Evolutionary conservation across 306 rosid genomes (phyloP).

Genomic region (Geum urbanum): DNA sequence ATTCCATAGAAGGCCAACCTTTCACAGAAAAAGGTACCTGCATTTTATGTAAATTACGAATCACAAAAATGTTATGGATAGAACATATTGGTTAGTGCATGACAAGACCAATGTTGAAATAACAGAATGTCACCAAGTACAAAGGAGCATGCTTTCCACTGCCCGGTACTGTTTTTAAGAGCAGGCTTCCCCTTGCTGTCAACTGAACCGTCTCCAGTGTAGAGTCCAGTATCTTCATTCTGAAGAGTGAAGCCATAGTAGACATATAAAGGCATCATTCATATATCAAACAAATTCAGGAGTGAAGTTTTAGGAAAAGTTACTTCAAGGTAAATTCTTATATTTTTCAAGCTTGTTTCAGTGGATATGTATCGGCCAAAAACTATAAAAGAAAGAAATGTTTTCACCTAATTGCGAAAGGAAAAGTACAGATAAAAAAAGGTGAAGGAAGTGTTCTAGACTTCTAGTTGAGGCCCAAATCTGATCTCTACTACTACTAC

Average conservation of each 20-base stretch:
- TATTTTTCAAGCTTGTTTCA: no score
- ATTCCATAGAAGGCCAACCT: slow-evolving; percentile 24
- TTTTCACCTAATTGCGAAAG: no score
- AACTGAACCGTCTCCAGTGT: slow-evolving; percentile 69
- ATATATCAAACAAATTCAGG: not conserved
- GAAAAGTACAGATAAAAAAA: not conserved
- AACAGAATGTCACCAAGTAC: slow-evolving; percentile 44
- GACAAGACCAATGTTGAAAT: no score
- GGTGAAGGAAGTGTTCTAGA: no score
- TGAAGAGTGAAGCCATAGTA: slow-evolving; percentile 24
- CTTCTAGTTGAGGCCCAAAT: not conserved
- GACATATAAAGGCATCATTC: slow-evolving; percentile 16
- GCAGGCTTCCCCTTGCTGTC: slow-evolving; percentile 65
- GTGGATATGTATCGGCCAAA: no score
- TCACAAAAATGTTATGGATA: no score
- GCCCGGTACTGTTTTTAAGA: slow-evolving; percentile 52
- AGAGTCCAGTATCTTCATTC: slow-evolving; percentile 38
- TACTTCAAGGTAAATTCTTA: not conserved
- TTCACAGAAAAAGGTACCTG: slow-evolving; percentile 26
- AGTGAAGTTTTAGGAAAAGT: not conserved
- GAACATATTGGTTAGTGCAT: no score
- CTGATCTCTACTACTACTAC: not conserved
- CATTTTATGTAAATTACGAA: no score
- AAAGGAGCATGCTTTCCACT: slow-evolving; percentile 77
- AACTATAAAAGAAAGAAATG: no score